These are phyloP conservation scores for Puccinia novopanici DNA, from an alignment of 1,284 basidiomycete genomes.

Conservation along the genomic window DNA sequence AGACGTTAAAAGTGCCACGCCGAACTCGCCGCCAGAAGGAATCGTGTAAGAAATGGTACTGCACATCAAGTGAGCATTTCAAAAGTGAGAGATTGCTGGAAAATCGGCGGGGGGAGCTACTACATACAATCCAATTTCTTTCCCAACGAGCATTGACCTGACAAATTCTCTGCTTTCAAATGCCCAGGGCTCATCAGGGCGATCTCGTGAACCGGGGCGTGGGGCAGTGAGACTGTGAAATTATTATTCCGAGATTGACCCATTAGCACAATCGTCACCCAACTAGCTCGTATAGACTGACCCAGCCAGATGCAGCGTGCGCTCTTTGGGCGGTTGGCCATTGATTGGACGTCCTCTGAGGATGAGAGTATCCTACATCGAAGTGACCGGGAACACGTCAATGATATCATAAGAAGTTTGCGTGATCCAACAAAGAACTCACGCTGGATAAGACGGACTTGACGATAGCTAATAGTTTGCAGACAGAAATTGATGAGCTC, in stretches of 20 bases:
- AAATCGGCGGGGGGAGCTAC: not conserved
- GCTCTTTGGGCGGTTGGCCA: conserved; percentile 50
- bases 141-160: conserved; percentile 40
- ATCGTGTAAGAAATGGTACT: conserved; percentile 46
- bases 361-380: conserved; percentile 47
- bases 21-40: conserved; percentile 49
- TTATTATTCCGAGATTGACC: not conserved
- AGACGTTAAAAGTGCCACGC: conserved; percentile 29
- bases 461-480: conserved; percentile 39
- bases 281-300: not conserved
- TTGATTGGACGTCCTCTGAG: conserved; percentile 47
- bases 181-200: conserved; percentile 49
- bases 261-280: not conserved
- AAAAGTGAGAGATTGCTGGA: not conserved
- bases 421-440: not conserved
- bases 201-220: conserved; percentile 44
- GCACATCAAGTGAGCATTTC: not conserved
- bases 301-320: conserved; percentile 48
- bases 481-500: not conserved
- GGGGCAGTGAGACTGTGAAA: conserved; percentile 40
- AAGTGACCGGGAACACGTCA: not conserved
- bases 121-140: conserved; percentile 45
- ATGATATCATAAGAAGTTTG: not conserved
- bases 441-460: conserved; percentile 49
- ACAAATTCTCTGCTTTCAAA: conserved; percentile 50